Evolutionary conservation across 2,329 filamentous ascomycete species (phyloP), one percentile per base, ranked within the genome.

Genomic region (Aspergillus sp.): DNA sequence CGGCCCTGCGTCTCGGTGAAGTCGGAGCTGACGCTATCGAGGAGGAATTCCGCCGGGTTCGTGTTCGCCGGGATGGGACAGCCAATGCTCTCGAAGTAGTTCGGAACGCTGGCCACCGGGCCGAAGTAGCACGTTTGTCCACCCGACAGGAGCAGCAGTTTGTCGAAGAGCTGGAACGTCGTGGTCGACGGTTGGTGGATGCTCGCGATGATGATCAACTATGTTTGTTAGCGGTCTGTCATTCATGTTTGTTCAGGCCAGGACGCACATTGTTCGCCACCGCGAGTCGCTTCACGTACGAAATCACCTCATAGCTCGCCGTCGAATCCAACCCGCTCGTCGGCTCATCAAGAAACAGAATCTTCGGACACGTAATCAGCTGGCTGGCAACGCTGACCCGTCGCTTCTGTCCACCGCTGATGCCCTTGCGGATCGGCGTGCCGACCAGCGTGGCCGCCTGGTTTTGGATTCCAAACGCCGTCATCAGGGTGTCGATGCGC

Each of bases 131-230:
- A 86, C 0, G 85, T 83, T 51, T 79, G 82, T 16, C 89, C 90
- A 3, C 74, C 75, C 0, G 89, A 91, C 0, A 95, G 77, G 1
- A 95, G 79, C 35, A 89, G 74, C 0, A 95, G 75, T 66, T 88
- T 89, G 66, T 95, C 89, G 60, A 95, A 95, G 11, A 91, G 81
- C 56, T 86, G 80, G 61, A 90, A 95, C 0, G 88, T 92, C 0
- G 85, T 81, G 0, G 88, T 89, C 0, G 89, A 93, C 0, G 90
- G 90, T 65, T 95, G 90, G 67, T 95, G 90, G 55, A 95, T 94
- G 36, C 87, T 90, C 3, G 87, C 87, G 53, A 95, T 84, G 26
- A 94, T 83, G 53, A 94, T 83, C 54, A 94, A 77, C 82, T 87
- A 43, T 9, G 47, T 20, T 33, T 8, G 9, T 50, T 11, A 45